phyloP scores from a whole-genome alignment of 169 alveolate genomes.

The Plasmodium inui region DNA sequence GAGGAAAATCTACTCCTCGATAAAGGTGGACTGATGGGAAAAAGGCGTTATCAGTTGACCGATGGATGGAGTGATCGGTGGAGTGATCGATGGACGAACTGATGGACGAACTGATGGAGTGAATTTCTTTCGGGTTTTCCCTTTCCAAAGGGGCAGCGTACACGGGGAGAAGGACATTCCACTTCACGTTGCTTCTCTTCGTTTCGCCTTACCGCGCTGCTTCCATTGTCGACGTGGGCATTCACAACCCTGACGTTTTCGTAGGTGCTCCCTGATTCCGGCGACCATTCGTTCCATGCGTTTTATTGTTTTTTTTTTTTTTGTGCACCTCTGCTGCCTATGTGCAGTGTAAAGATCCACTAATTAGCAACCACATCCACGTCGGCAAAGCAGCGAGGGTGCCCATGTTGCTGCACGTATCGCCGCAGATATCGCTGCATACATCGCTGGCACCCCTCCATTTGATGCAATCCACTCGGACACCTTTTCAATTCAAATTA shows the following conservation, averaged over 20 bases:
- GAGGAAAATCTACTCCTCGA: slow-evolving; percentile 84
- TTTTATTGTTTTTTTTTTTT: too few species aligned
- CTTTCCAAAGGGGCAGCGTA: neutral
- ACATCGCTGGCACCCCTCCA: neutral
- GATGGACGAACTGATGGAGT: neutral
- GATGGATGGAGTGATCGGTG: too few species aligned
- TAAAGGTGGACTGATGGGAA: slow-evolving; percentile 79
- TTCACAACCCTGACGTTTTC: neutral
- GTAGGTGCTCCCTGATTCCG: neutral
- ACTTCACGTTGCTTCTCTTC: too few species aligned
- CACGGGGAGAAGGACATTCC: neutral
- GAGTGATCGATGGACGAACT: too few species aligned
- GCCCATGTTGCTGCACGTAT: too few species aligned
- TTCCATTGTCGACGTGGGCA: too few species aligned
- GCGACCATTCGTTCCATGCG: neutral
- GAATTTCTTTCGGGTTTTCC: neutral
- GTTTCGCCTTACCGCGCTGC: too few species aligned
- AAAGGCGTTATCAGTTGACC: too few species aligned
- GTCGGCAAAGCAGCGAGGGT: neutral
- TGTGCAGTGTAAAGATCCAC: neutral
- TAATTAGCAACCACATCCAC: neutral
- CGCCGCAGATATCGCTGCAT: neutral
- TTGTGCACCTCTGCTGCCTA: neutral
- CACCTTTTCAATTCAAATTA: neutral
- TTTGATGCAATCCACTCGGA: neutral